A percentile compares a stretch with the other conserved stretches of the same genome.
Evolutionary conservation across 176 grass and related monocot species (phyloP).

Genomic region (Hyparrhenia diplandra): DNA sequence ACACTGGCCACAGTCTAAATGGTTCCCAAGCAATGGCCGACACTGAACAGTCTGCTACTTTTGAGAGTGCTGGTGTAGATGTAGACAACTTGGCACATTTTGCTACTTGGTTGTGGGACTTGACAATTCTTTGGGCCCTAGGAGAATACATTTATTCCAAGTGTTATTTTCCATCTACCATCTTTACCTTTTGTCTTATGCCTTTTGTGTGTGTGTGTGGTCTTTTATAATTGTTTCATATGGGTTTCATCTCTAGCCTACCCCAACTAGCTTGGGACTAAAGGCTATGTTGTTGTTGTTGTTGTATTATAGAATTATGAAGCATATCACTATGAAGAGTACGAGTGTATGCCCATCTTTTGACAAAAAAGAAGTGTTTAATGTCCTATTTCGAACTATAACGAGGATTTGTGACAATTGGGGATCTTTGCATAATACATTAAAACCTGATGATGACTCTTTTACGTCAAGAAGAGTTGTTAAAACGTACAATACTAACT

Average conservation of each 20-base stretch:
- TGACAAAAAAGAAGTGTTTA: not conserved
- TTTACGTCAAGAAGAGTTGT: not conserved
- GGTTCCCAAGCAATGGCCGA: not conserved
- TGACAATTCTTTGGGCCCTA: not conserved
- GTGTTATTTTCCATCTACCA: no score
- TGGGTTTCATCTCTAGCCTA: no score
- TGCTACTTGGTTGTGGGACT: not conserved
- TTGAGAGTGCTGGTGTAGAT: not conserved
- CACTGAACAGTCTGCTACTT: not conserved
- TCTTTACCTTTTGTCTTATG: no score
- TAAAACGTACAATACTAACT: not conserved
- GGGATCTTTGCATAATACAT: not conserved
- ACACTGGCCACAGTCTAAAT: not conserved
- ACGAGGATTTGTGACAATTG: not conserved
- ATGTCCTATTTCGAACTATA: not conserved
- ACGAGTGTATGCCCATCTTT: not conserved
- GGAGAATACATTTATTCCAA: constrained; percentile 3
- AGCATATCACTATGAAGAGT: not conserved
- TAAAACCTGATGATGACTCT: not conserved
- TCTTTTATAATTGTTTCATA: no score
- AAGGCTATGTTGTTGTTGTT: no score
- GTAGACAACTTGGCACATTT: not conserved
- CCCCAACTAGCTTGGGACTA: no score
- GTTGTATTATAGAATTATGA: not conserved
- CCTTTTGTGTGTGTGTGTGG: no score